These are phyloP conservation scores for Cucurbita ficifolia DNA, from an alignment of 306 rosid species.

Conservation along the genomic window DNA sequence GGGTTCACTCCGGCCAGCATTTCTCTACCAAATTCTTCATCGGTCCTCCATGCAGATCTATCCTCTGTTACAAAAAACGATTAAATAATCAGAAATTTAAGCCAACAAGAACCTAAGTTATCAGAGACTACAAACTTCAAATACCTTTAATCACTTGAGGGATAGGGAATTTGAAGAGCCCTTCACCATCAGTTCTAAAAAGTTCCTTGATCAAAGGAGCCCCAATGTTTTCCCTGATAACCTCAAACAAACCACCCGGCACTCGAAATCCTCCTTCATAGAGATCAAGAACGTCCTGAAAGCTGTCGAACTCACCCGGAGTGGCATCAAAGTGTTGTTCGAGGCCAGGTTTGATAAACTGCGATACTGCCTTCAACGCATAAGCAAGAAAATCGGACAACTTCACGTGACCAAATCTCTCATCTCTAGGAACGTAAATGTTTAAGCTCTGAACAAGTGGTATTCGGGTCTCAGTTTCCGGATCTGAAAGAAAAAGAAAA, in stretches of 20 bases:
- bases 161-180: slow-evolving; percentile 39
- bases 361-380: slow-evolving; percentile 51
- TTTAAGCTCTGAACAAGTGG: slow-evolving; percentile 34
- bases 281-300: slow-evolving; percentile 47
- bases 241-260: slow-evolving; percentile 30
- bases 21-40: slow-evolving; percentile 83
- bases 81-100: neutral
- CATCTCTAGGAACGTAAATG: slow-evolving; percentile 85
- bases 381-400: slow-evolving; percentile 66
- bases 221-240: slow-evolving; percentile 34
- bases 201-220: slow-evolving; percentile 55
- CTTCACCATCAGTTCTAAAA: slow-evolving; percentile 57
- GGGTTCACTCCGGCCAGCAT: slow-evolving; percentile 86
- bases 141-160: slow-evolving; percentile 87
- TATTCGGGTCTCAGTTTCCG: slow-evolving; percentile 43
- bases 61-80: slow-evolving; percentile 28
- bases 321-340: slow-evolving; percentile 40
- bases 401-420: slow-evolving; percentile 69
- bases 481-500: slow-evolving; percentile 23
- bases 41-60: slow-evolving; percentile 72
- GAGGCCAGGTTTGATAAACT: slow-evolving; percentile 55
- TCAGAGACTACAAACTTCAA: neutral
- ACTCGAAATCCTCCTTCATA: slow-evolving; percentile 62
- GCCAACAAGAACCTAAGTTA: neutral
- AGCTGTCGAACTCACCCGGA: slow-evolving; percentile 49